Base-by-base conservation (phyloP, 164 flowering plant genomes). In the Tinospora cordifolia region DNA sequence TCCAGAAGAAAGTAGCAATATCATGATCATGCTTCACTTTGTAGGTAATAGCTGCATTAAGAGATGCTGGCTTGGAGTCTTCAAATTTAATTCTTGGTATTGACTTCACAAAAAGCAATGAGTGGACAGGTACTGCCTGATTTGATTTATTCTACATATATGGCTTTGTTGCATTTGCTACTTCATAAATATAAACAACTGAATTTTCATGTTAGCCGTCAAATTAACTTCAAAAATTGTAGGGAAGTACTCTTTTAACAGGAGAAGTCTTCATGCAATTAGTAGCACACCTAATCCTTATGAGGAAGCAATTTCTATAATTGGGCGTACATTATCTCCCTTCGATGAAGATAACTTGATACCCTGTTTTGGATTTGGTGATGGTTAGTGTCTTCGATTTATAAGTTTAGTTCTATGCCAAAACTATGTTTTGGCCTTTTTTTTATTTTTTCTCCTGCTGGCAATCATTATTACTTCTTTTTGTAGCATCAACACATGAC, bases 291-390 rank as follows among this genome's bases (percentile, higher is more conserved):
- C 80, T n/a, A 93, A 93, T 74, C 98, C 98, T 0, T 93, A 93
- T 64, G 92, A 90, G 74, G 92, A 90, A 83, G 97, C 98, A 47
- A 93, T 93, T 66, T 89, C 98, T 63, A 87, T 93, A 47, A 88
- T 93, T 77, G 95, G 97, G 22, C 87, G 83, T 13, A 90, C 97
- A 30, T 76, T 93, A 54, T 80, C 97, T 74, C 86, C 93, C 21
- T 93, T 91, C 70, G 98, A 93, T 73, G 98, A 93, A 76, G 98
- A 93, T 75, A 84, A 87, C 68, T 72, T 91, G 78, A 91, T 93
- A 78, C 98, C 97, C 58, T 93, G 98, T 80, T 91, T 88, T 79
- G 98, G 98, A 68, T 93, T 93, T 79, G 98, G 98, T 47, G 98
- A 93, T 84, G 97, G 98, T 93, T 71, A 79, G 90, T 78, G n/a